A percentile compares a stretch with the other conserved stretches of the same genome.
Evolutionary conservation across 2,329 filamentous ascomycete species (phyloP).

Genomic region (Fusarium xylarioides): DNA sequence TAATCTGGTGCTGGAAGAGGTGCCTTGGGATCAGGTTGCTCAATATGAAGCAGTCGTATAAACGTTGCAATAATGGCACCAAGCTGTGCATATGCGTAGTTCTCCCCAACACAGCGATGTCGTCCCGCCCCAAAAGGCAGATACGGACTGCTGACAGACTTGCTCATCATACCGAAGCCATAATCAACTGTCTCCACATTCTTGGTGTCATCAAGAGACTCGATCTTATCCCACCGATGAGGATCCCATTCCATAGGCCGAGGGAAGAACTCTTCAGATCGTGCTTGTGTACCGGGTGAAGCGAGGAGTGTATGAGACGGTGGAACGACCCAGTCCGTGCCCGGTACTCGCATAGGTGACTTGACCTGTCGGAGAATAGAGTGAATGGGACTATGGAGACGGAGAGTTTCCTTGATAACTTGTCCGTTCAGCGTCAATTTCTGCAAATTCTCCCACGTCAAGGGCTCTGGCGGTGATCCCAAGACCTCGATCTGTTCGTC

Average conservation of each 20-base stretch:
- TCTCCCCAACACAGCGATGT: slow-evolving; percentile 94
- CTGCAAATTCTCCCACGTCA: slow-evolving; percentile 79
- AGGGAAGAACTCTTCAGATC: slow-evolving; percentile 79
- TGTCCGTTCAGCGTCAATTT: slow-evolving; percentile 82
- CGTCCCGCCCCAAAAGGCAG: slow-evolving; percentile 94
- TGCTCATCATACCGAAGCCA: slow-evolving; percentile 91
- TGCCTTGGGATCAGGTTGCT: slow-evolving; percentile 58
- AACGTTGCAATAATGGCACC: slow-evolving; percentile 82
- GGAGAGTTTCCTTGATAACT: slow-evolving; percentile 89
- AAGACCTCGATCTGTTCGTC: slow-evolving; percentile 79
- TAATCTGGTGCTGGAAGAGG: slow-evolving; percentile 71
- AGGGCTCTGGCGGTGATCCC: slow-evolving; percentile 75
- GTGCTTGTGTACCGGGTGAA: slow-evolving; percentile 81
- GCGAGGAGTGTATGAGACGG: slow-evolving; percentile 83
- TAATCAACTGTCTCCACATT: slow-evolving; percentile 85
- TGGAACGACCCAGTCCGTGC: slow-evolving; percentile 83
- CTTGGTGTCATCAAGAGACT: slow-evolving; percentile 53
- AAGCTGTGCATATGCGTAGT: slow-evolving; percentile 92
- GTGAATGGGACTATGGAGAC: slow-evolving; percentile 91
- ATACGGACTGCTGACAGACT: slow-evolving; percentile 88
- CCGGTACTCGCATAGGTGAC: slow-evolving; percentile 81
- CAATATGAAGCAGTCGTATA: slow-evolving; percentile 79
- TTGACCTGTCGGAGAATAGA: slow-evolving; percentile 93
- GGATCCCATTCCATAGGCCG: slow-evolving; percentile 86
- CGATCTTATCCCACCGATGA: slow-evolving; percentile 79